A percentile compares a stretch with the other conserved stretches of the same genome.
These are phyloP conservation scores for Vigna mungo DNA, from an alignment of 306 rosid species.

Conservation along the genomic window DNA sequence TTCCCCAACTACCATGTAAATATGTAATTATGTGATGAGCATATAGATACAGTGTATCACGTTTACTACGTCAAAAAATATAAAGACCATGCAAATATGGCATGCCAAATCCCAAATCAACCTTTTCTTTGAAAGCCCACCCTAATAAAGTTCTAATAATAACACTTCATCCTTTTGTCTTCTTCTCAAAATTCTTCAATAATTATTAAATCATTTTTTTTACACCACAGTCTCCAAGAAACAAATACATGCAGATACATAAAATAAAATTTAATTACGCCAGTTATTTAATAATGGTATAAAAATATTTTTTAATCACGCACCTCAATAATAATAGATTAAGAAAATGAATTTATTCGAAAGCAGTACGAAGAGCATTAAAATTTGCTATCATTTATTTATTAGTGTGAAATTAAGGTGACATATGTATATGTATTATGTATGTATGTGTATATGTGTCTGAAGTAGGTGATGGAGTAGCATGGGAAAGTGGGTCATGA, in stretches of 20 bases:
- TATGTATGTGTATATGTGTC: not conserved
- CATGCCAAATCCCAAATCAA: not conserved
- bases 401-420: not conserved
- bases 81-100: not conserved
- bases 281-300: not conserved
- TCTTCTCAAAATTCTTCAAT: not conserved
- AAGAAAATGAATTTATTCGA: not conserved
- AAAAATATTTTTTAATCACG: not conserved
- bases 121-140: not conserved
- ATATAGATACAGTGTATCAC: not conserved
- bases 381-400: no score
- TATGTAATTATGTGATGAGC: not conserved
- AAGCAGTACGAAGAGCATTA: no score
- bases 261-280: not conserved
- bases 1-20: not conserved
- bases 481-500: constrained; percentile 25
- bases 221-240: not conserved
- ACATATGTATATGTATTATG: not conserved
- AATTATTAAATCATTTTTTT: not conserved
- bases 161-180: not conserved
- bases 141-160: not conserved
- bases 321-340: not conserved
- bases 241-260: not conserved
- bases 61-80: not conserved
- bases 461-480: not conserved